Evolutionary conservation across 2,329 filamentous ascomycete genomes (phyloP).

Genomic region (Hymenoscyphus albidus): DNA sequence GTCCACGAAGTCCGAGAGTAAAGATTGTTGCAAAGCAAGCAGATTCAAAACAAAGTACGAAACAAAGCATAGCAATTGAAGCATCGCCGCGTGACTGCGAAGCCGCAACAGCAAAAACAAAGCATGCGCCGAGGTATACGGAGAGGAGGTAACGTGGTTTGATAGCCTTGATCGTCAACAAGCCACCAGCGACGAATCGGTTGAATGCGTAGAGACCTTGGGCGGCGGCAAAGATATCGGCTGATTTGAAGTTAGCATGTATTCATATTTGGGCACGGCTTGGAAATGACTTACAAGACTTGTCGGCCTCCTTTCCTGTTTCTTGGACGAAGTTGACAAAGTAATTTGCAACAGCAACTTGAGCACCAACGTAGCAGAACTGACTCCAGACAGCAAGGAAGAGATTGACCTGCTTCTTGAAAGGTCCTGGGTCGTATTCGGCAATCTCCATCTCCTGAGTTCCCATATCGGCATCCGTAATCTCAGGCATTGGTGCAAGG

Average conservation of each 20-base stretch:
- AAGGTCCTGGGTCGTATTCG: constrained; percentile 54
- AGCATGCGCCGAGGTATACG: constrained; percentile 58
- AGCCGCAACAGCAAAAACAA: constrained; percentile 50
- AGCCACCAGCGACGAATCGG: constrained; percentile 61
- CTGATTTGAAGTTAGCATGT: constrained; percentile 39
- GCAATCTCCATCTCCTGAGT: constrained; percentile 48
- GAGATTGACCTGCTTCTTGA: constrained; percentile 67
- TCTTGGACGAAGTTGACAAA: constrained; percentile 70
- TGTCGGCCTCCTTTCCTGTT: constrained; percentile 47
- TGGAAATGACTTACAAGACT: constrained; percentile 15
- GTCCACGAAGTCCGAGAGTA: constrained; percentile 68
- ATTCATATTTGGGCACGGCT: neutral
- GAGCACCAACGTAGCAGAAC: constrained; percentile 75
- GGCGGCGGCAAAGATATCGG: constrained; percentile 49
- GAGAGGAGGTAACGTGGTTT: constrained; percentile 64
- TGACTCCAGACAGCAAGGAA: constrained; percentile 75
- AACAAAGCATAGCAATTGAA: constrained; percentile 59
- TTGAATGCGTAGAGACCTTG: constrained; percentile 72
- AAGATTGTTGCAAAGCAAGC: constrained; percentile 83
- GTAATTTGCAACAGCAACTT: constrained; percentile 62
- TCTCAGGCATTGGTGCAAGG: constrained; percentile 64
- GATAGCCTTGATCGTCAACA: constrained; percentile 61
- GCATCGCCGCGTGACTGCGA: constrained; percentile 43
- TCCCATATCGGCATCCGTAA: constrained; percentile 68
- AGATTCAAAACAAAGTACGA: constrained; percentile 73